Conservation (phyloP, 2,329 filamentous ascomycete genomes). For the Nothophoma quercina region DNA sequence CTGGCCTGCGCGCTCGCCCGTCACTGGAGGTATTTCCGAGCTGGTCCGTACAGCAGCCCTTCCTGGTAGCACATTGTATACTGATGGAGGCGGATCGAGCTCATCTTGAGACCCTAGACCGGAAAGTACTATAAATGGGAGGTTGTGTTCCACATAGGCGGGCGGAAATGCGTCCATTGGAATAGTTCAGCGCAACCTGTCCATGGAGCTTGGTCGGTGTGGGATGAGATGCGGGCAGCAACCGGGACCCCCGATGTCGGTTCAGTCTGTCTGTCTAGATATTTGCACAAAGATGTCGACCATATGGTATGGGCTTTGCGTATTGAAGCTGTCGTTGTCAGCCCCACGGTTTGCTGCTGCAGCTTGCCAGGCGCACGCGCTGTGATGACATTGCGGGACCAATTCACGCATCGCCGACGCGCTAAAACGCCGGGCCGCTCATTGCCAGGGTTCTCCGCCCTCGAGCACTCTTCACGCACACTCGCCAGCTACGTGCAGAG, state of each 20-base stretch:
- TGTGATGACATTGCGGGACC: constrained; percentile 13
- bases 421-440: constrained; percentile 17
- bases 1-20: constrained; percentile 68
- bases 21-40: constrained; percentile 74
- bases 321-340: background rate
- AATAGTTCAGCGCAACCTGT: constrained; percentile 34
- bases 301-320: too few relatives aligned
- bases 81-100: constrained; percentile 54
- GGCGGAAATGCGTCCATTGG: constrained; percentile 80
- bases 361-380: constrained; percentile 14
- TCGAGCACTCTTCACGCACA: constrained; percentile 13
- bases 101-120: constrained; percentile 64
- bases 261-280: background rate
- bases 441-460: constrained; percentile 16
- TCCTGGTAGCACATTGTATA: constrained; percentile 46
- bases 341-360: constrained; percentile 9
- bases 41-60: constrained; percentile 67
- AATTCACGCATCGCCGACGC: constrained; percentile 10
- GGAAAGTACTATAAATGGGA: constrained; percentile 83
- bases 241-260: background rate
- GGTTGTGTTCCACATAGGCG: constrained; percentile 84
- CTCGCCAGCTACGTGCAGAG: constrained; percentile 9
- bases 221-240: constrained; percentile 19
- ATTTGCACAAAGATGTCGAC: background rate
- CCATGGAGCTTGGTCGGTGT: constrained; percentile 32